phyloP scores from a whole-genome alignment of 257 asterid genomes.

The Lantana camara region DNA sequence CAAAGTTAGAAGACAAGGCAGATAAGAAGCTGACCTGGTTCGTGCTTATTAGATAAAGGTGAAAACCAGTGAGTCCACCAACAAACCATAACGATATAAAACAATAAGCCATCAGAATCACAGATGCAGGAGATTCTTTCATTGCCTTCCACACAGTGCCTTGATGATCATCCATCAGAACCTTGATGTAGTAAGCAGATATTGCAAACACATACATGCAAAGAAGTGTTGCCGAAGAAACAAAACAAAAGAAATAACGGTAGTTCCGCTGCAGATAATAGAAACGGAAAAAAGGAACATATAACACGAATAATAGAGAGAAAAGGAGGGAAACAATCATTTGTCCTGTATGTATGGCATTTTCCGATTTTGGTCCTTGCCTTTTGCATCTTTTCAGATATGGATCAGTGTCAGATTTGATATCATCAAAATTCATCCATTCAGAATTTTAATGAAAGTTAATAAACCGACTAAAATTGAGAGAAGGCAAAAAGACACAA shows the following conservation, averaged over 20 bases:
- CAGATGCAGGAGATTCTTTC: conserved; percentile 95
- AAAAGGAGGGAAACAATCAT: not conserved
- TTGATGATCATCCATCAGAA: conserved; percentile 78
- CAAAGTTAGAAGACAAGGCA: conserved; percentile 5
- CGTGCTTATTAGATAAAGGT: conserved; percentile 82
- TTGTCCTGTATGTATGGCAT: too few species aligned
- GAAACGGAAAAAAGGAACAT: conserved; percentile 17
- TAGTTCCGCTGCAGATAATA: conserved; percentile 87
- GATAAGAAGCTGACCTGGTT: conserved; percentile 74
- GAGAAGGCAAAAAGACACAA: too few species aligned
- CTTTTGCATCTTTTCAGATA: too few species aligned
- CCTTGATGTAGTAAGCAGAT: conserved; percentile 84
- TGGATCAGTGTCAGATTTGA: too few species aligned
- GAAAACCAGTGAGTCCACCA: conserved; percentile 99
- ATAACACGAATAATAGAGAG: too few species aligned
- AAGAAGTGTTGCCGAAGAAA: conserved; percentile 87
- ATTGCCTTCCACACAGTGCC: conserved; percentile 94
- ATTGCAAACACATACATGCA: conserved; percentile 88
- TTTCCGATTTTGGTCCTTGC: too few species aligned
- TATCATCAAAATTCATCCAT: too few species aligned
- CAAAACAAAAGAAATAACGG: conserved; percentile 90
- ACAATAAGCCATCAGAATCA: conserved; percentile 80
- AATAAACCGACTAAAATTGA: too few species aligned
- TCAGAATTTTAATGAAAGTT: too few species aligned
- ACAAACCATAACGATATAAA: conserved; percentile 97